phyloP scores from a whole-genome alignment of 306 rosid genomes.

The Abrus precatorius region DNA sequence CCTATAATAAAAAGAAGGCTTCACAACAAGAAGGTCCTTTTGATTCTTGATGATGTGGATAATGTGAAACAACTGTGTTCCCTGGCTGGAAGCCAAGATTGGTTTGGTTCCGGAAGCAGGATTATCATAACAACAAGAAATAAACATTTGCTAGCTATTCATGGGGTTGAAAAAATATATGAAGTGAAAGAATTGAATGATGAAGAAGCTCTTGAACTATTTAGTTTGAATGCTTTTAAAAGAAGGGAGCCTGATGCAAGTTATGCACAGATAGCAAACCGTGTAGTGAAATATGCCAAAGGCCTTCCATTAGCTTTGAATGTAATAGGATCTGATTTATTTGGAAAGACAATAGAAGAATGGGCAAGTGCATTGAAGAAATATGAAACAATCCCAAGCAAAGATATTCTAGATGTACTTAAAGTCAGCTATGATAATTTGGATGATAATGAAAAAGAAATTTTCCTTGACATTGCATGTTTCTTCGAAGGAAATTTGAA shows the following conservation, averaged over 20 bases:
- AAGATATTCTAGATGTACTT: constrained; percentile 29
- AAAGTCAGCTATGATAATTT: constrained; percentile 47
- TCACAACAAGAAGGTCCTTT: constrained; percentile 33
- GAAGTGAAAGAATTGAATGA: constrained; percentile 41
- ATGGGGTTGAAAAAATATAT: constrained; percentile 30
- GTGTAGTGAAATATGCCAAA: constrained; percentile 45
- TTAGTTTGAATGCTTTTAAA: constrained; percentile 45
- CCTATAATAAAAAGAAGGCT: constrained; percentile 37
- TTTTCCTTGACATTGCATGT: constrained; percentile 57
- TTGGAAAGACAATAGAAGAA: constrained; percentile 9
- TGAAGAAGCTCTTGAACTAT: constrained; percentile 39
- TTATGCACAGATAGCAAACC: constrained; percentile 33
- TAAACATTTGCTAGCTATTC: constrained; percentile 21
- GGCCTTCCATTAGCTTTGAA: constrained; percentile 51
- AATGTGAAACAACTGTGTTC: neutral
- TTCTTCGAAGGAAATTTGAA: constrained; percentile 41
- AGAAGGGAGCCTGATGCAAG: constrained; percentile 12
- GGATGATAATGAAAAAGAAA: constrained; percentile 22
- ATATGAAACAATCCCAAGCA: constrained; percentile 18
- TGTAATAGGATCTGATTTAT: constrained; percentile 37
- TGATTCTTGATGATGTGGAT: constrained; percentile 45
- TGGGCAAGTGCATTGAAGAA: constrained; percentile 42
- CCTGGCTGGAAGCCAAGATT: constrained; percentile 37
- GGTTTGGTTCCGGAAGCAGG: constrained; percentile 48
- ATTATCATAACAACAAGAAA: constrained; percentile 50